Evolutionary conservation across 352 stramenopile species (phyloP), one percentile per base, ranked within the genome.

Genomic region (Plasmopara viticola): DNA sequence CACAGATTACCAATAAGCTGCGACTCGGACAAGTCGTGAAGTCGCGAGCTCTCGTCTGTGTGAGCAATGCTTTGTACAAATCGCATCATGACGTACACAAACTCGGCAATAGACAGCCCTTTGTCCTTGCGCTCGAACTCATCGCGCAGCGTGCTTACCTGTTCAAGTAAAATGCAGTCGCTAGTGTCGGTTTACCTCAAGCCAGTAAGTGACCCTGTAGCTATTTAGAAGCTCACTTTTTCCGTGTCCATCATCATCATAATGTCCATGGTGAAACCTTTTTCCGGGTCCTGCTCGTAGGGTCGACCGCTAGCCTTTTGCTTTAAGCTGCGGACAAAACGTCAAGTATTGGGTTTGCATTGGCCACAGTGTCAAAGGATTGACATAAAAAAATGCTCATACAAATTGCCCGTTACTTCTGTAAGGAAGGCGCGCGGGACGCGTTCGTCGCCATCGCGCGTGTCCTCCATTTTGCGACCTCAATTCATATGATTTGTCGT

Each of bases 241-340:
- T 88, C 76, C 64, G 87, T 92, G 64, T 95, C 80, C 68, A 95
- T 85, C 66, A 90, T 87, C 83, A 94, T 94, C 86, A 95, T 94
- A 64, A 95, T 94, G 65, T 95, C 86, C 70, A 89, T 87, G n/a
- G 81, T 89, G 52, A 94, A 91, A 17, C 78, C 82, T 38, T 89
- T 88, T 46, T 94, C 78, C 2, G 77, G 79, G 35, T 90, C 79
- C 43, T 83, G 62, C 40, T 87, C 76, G 63, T 90, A 90, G 44
- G 74, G 71, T 10, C 73, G 59, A 40, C 58, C 44, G 30, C 35
- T 52, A 5, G 9, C 25, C 43, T 42, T 46, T 28, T 62, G 50
- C 28, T 61, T 53, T 6, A 44, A 57, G 25, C 63, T 71, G 42
- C 13, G 14, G 20, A 18, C 33, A 46, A 7, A 38, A n/a, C 43